Conservation (phyloP, 139 green algal genomes). For the Zygnema cylindricum region DNA sequence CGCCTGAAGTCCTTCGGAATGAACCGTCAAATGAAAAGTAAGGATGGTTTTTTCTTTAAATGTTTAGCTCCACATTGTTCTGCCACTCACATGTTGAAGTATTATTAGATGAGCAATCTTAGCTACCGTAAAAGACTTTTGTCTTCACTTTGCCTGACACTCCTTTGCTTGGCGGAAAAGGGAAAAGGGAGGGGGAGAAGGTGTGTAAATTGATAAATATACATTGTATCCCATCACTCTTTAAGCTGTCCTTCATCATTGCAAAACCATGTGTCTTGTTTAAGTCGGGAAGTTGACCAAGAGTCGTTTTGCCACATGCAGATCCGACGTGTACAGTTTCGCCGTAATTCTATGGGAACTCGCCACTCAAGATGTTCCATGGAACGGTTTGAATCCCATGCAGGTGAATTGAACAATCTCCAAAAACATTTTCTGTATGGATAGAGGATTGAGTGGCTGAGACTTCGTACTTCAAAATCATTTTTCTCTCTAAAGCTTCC, state of each 20-base stretch:
- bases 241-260: no score
- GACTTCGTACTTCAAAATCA: no score
- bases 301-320: conserved; percentile 33
- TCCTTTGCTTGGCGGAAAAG: background rate
- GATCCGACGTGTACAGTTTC: conserved; percentile 80
- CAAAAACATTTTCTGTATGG: no score
- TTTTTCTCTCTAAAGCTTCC: no score
- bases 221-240: no score
- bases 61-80: background rate
- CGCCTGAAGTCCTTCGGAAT: conserved; percentile 70
- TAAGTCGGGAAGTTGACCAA: background rate
- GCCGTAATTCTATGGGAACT: conserved; percentile 93
- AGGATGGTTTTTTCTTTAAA: background rate
- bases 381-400: conserved; percentile 76
- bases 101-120: background rate
- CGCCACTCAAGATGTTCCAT: conserved; percentile 81
- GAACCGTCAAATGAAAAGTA: conserved; percentile 80
- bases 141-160: background rate
- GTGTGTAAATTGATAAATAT: no score
- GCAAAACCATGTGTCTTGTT: background rate
- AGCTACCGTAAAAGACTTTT: background rate
- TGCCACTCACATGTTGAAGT: background rate
- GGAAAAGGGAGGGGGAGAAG: conserved; percentile 18
- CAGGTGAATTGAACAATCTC: conserved; percentile 65
- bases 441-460: no score